These are phyloP conservation scores for Hanseniaspora mollemarum DNA, from an alignment of 805 yeast species.

Conservation along the genomic window DNA sequence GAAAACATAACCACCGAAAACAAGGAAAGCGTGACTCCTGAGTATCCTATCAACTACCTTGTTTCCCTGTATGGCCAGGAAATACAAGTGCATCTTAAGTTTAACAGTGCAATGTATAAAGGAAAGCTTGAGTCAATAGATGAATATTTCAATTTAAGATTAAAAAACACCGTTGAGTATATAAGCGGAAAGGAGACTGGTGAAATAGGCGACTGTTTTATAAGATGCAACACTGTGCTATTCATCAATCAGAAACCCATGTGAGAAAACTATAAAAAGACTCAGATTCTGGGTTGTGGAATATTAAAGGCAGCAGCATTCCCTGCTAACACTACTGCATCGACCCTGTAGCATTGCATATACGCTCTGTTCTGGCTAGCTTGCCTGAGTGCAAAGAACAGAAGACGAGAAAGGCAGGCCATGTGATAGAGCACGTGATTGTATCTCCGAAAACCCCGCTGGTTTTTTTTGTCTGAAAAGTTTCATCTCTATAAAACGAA, in stretches of 20 bases:
- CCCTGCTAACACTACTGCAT: too few species aligned
- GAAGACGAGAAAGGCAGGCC: too few species aligned
- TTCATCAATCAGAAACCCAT: slow-evolving; percentile 36
- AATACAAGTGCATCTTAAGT: slow-evolving; percentile 72
- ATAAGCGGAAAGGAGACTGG: slow-evolving; percentile 41
- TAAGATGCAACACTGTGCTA: slow-evolving; percentile 82
- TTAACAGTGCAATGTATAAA: slow-evolving; percentile 78
- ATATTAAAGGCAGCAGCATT: too few species aligned
- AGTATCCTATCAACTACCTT: slow-evolving; percentile 84
- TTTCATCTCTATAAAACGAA: background rate
- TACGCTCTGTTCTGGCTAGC: too few species aligned
- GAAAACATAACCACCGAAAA: background rate
- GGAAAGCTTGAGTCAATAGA: slow-evolving; percentile 74
- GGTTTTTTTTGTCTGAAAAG: background rate
- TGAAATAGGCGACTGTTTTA: slow-evolving; percentile 62
- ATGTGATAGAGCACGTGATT: background rate
- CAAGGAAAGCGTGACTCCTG: slow-evolving; percentile 32
- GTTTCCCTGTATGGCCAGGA: slow-evolving; percentile 58
- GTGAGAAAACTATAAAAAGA: too few species aligned
- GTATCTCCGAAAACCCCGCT: background rate
- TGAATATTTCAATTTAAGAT: slow-evolving; percentile 80
- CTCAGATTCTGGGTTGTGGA: too few species aligned
- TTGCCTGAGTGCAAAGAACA: too few species aligned
- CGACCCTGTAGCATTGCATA: too few species aligned
- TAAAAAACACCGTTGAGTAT: slow-evolving; percentile 49